Evolutionary conservation across 495 filamentous ascomycete species (phyloP).

Genomic region (Penicillium steckii): DNA sequence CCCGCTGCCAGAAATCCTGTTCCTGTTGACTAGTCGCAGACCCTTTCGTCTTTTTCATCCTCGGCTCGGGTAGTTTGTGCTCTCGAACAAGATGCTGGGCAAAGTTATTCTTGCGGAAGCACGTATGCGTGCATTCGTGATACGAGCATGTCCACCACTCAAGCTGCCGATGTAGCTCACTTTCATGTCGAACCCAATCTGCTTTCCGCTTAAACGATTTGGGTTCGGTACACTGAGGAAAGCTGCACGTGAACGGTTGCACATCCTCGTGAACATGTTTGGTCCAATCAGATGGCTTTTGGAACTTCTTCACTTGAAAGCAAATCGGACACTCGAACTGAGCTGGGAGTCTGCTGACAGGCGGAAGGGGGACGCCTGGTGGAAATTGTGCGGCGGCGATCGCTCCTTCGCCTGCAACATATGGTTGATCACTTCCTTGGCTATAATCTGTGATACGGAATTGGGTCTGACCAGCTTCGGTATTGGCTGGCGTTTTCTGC

Average conservation of each 20-base stretch:
- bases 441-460: conserved; percentile 51
- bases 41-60: conserved; percentile 36
- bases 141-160: conserved; percentile 91
- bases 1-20: conserved; percentile 66
- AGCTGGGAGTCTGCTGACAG: conserved; percentile 74
- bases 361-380: conserved; percentile 76
- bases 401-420: conserved; percentile 61
- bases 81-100: conserved; percentile 92
- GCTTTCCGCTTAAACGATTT: conserved; percentile 98
- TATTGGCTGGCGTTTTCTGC: conserved; percentile 43
- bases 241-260: conserved; percentile 94
- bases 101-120: conserved; percentile 94
- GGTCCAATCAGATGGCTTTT: conserved; percentile 97
- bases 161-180: conserved; percentile 85
- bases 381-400: conserved; percentile 75
- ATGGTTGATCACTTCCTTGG: conserved; percentile 62
- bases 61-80: conserved; percentile 85
- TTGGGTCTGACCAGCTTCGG: conserved; percentile 44
- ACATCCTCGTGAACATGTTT: conserved; percentile 97
- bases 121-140: conserved; percentile 77
- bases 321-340: conserved; percentile 93
- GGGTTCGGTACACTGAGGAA: conserved; percentile 76
- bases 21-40: conserved; percentile 49
- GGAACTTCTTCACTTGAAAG: conserved; percentile 85
- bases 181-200: conserved; percentile 96